A percentile compares a stretch with the other conserved stretches of the same genome.
Evolutionary conservation across 2,329 filamentous ascomycete genomes (phyloP).

Genomic region (Colletotrichum nymphaeae): DNA sequence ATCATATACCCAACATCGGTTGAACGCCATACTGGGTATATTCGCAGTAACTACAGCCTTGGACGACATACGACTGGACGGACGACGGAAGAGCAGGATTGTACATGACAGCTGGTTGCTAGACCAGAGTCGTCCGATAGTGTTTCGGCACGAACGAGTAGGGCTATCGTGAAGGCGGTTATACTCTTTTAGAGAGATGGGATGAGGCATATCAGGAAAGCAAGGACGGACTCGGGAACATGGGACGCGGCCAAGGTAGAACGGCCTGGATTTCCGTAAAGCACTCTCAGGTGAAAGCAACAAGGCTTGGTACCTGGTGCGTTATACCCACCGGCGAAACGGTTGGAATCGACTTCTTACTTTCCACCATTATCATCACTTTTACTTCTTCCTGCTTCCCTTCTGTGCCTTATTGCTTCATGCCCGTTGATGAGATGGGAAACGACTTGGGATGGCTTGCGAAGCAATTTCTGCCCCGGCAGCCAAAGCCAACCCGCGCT

Average conservation of each 20-base stretch:
- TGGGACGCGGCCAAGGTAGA: neutral
- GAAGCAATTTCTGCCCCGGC: neutral
- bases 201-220: neutral
- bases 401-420: neutral
- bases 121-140: slow-evolving; percentile 1
- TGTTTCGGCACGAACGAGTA: slow-evolving; percentile 1
- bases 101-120: slow-evolving; percentile 8
- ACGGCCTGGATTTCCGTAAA: neutral
- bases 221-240: neutral
- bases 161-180: slow-evolving; percentile 6
- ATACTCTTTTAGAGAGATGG: slow-evolving; percentile 23
- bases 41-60: slow-evolving; percentile 1
- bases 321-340: slow-evolving; percentile 1
- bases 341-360: neutral
- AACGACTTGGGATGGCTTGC: neutral
- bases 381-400: no score
- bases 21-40: slow-evolving; percentile 11
- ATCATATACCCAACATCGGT: slow-evolving; percentile 33
- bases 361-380: neutral
- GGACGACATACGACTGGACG: neutral
- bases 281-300: neutral
- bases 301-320: neutral
- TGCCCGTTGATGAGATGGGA: neutral
- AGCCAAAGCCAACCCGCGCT: neutral
- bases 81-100: slow-evolving; percentile 11